A percentile compares a stretch with the other conserved stretches of the same genome.
Evolutionary conservation across 208 protist genomes (phyloP).

Genomic region (Strigomonas galati): DNA sequence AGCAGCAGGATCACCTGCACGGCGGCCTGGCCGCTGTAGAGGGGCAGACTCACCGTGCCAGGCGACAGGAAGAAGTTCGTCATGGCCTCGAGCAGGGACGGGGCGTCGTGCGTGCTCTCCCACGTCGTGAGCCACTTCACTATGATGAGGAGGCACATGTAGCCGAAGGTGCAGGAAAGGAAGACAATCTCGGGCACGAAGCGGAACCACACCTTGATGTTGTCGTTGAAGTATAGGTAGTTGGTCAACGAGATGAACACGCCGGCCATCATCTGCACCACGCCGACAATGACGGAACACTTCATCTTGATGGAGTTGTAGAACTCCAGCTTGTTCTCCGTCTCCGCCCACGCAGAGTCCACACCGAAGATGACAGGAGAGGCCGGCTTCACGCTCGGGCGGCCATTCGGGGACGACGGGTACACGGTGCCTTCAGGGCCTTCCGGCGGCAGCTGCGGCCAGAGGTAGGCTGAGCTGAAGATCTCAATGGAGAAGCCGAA

Average conservation of each 20-base stretch:
- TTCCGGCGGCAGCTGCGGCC: conserved; percentile 38
- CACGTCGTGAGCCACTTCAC: conserved; percentile 95
- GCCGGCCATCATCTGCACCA: conserved; percentile 96
- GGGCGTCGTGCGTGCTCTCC: conserved; percentile 80
- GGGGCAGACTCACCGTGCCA: conserved; percentile 60
- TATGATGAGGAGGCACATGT: conserved; percentile 97
- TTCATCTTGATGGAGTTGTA: conserved; percentile 99
- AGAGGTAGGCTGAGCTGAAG: conserved; percentile 72
- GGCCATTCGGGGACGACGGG: conserved; percentile 40
- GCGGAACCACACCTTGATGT: conserved; percentile 89
- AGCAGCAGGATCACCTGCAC: conserved; percentile 85
- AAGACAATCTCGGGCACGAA: conserved; percentile 98
- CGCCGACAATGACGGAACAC: conserved; percentile 95
- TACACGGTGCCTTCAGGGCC: conserved; percentile 41
- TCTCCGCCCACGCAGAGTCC: conserved; percentile 87
- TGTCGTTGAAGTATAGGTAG: conserved; percentile 90
- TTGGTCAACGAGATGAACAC: conserved; percentile 94
- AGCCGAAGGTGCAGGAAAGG: conserved; percentile 94
- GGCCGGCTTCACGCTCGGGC: conserved; percentile 41
- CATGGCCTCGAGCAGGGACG: conserved; percentile 89
- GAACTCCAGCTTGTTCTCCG: conserved; percentile 96
- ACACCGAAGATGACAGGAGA: conserved; percentile 69
- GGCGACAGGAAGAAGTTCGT: conserved; percentile 93
- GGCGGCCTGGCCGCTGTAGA: conserved; percentile 74
- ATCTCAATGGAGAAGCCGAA: conserved; percentile 85